Percentiles rank a stretch among this genome's conserved stretches.
phyloP scores from a whole-genome alignment of 2,329 filamentous ascomycete genomes.

The Anisogramma anomala region DNA sequence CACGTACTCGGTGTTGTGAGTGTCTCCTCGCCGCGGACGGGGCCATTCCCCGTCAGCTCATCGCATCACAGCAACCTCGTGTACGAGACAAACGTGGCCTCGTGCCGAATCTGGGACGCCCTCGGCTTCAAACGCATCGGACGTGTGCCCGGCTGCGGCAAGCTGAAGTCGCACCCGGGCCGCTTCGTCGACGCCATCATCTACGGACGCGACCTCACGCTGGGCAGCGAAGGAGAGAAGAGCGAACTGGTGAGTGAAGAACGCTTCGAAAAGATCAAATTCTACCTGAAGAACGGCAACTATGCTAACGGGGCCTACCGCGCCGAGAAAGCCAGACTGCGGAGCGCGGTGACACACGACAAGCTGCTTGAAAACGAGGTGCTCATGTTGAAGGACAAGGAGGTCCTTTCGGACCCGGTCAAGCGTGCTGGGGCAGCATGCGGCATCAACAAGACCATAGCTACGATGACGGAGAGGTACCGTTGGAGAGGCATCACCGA shows the following conservation, averaged over 20 bases:
- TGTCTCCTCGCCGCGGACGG: background rate
- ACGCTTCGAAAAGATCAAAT: constrained; percentile 97
- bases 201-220: constrained; percentile 54
- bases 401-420: constrained; percentile 83
- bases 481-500: constrained; percentile 99
- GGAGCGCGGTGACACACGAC: constrained; percentile 91
- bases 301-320: constrained; percentile 90
- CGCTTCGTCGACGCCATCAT: constrained; percentile 66
- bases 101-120: constrained; percentile 83
- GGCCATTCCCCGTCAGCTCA: background rate
- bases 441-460: constrained; percentile 96
- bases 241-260: constrained; percentile 87
- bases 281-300: constrained; percentile 87
- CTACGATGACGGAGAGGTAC: constrained; percentile 82
- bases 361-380: constrained; percentile 66
- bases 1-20: constrained; percentile 69
- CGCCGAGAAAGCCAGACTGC: constrained; percentile 86
- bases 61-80: constrained; percentile 52
- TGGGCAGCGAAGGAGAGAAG: constrained; percentile 35
- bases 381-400: constrained; percentile 94
- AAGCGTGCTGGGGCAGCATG: constrained; percentile 58
- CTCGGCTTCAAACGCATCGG: constrained; percentile 89
- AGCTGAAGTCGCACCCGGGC: constrained; percentile 56
- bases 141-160: constrained; percentile 61
- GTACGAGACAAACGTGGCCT: constrained; percentile 86